Evolutionary conservation across 139 green algal genomes (phyloP), one percentile per base, ranked within the genome.

Genomic region (Asterochloris erici): DNA sequence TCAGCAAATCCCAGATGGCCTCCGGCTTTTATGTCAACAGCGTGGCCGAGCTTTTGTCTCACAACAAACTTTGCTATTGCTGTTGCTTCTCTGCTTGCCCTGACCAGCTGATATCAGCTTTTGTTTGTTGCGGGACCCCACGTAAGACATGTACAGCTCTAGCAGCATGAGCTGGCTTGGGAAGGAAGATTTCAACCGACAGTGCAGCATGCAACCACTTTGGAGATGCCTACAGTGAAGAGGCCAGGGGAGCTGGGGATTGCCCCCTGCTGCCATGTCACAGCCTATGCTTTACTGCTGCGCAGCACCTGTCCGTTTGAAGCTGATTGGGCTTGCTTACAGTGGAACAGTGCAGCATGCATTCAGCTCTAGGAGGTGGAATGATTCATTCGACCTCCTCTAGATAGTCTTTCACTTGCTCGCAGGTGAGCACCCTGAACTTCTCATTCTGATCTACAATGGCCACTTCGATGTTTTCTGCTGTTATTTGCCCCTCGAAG

Each of bases 331-430:
- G 15, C 13, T 79, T 15, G 47, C 74, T 64, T 21, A 12, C 74
- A 66, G 27, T 28, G 19, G 17, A 68, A 12, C 0, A 26, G 38
- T 0, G 47, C 21, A 26, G 28, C 38, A 63, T 68, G 29, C 38
- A 23, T 16, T 21, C 19, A 21, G 19, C 23, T 29, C 12, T 54
- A 15, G 27, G 10, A 64, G 19, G 16, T 38, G 79, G 28, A 54
- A n/a, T 26, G 38, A 63, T 16, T 91, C 86, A 99, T 88, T 99
- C 97, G 26, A 99, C 96, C 85, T 99, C 97, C 79, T 93, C 89
- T 79, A 99, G 85, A 89, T 99, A 99, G 88, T 99, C 97, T n/a
- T 88, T 83, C 60, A 99, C 94, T 88, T 99, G 96, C 4, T 93
- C 90, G 15, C 90, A 84, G 16, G 92, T 97, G 10, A 99, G 86